Evolutionary conservation across 2,329 filamentous ascomycete species (phyloP).

Genomic region (Sporothrix curviconia): DNA sequence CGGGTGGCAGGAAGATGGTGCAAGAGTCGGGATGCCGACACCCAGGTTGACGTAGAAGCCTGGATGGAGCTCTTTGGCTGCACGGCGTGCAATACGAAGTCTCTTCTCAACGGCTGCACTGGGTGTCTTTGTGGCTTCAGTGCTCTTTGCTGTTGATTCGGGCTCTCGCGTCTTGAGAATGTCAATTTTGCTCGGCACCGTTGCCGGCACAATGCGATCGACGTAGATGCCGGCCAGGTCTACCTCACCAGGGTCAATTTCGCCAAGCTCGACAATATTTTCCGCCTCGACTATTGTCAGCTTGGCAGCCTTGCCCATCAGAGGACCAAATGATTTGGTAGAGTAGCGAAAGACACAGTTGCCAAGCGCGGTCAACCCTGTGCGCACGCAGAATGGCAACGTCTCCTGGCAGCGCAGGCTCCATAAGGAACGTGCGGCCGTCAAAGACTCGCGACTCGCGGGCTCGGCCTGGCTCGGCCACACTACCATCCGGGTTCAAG

Average conservation of each 20-base stretch:
- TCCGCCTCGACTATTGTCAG: constrained; percentile 80
- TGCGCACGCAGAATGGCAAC: constrained; percentile 71
- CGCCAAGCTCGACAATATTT: constrained; percentile 69
- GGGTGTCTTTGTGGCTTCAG: background rate
- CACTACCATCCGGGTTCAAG: constrained; percentile 51
- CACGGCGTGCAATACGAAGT: constrained; percentile 67
- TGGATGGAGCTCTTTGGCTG: constrained; percentile 73
- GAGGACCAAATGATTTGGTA: constrained; percentile 65
- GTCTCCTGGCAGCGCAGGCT: constrained; percentile 68
- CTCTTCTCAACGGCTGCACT: constrained; percentile 35
- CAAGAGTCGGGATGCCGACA: constrained; percentile 81
- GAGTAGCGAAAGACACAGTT: constrained; percentile 78
- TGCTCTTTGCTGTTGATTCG: background rate
- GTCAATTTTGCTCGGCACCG: constrained; percentile 65
- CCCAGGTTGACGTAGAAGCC: constrained; percentile 77
- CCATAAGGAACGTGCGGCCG: constrained; percentile 68
- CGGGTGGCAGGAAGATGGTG: constrained; percentile 66
- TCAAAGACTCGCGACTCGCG: constrained; percentile 68
- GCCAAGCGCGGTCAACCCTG: constrained; percentile 68
- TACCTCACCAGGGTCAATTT: constrained; percentile 66
- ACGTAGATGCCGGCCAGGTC: constrained; percentile 79
- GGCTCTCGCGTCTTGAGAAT: constrained; percentile 1
- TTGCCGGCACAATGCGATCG: constrained; percentile 71
- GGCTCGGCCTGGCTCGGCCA: constrained; percentile 57
- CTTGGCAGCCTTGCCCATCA: constrained; percentile 76